Conservation (phyloP, 2,329 filamentous ascomycete genomes). For the Chaetomiaceae sp. region DNA sequence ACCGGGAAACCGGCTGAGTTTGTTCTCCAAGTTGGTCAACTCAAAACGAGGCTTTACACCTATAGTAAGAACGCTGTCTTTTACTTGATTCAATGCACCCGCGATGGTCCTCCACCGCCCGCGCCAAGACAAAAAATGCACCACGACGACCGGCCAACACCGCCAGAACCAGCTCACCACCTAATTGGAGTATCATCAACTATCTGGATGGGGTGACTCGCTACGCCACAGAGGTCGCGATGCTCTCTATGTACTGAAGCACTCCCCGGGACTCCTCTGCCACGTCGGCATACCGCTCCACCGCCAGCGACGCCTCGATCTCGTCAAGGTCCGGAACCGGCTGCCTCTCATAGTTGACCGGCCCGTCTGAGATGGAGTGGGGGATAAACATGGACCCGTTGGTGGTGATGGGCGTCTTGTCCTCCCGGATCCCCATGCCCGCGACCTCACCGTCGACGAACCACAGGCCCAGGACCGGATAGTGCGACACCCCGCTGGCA, state of each 20-base stretch:
- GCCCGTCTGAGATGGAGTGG: neutral
- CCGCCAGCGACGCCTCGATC: neutral
- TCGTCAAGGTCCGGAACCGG: neutral
- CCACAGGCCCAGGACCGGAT: neutral
- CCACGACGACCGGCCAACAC: too few relatives aligned
- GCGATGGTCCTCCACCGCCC: too few relatives aligned
- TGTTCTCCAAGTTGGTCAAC: too few relatives aligned
- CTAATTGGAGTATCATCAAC: too few relatives aligned
- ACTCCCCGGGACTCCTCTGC: neutral
- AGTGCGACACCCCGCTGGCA: neutral
- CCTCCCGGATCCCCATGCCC: neutral
- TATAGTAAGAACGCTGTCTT: too few relatives aligned
- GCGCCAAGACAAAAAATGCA: too few relatives aligned
- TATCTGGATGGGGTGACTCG: too few relatives aligned
- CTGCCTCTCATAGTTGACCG: neutral
- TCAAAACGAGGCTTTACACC: too few relatives aligned
- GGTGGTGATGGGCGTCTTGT: conserved; percentile 1
- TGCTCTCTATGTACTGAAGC: neutral
- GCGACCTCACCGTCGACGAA: neutral
- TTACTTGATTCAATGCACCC: too few relatives aligned
- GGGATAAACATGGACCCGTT: neutral
- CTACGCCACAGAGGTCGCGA: too few relatives aligned
- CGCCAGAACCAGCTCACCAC: too few relatives aligned
- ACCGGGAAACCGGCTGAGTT: too few relatives aligned
- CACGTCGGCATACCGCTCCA: neutral